Evolutionary conservation across 78 protist genomes (phyloP).

Genomic region (Capsaspora owczarzaki): DNA sequence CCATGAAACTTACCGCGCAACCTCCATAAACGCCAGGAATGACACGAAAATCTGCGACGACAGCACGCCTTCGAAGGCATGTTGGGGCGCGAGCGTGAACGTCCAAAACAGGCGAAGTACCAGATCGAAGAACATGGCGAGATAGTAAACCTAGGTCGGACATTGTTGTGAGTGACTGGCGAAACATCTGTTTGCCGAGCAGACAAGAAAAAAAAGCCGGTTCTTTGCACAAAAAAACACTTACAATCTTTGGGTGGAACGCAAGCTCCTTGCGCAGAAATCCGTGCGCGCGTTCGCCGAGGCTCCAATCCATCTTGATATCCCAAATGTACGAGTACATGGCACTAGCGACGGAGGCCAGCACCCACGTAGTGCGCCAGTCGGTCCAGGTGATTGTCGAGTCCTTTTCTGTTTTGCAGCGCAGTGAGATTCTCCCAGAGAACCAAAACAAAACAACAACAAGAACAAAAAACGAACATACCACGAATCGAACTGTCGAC

Average conservation of each 20-base stretch:
- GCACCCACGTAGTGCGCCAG: slow-evolving; percentile 1
- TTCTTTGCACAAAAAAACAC: not conserved
- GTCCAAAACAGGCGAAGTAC: slow-evolving; percentile 13
- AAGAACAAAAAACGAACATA: not conserved
- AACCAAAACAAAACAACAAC: not conserved
- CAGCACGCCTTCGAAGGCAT: not conserved
- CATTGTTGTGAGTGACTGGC: not conserved
- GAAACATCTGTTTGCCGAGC: not conserved
- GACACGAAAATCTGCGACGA: not conserved
- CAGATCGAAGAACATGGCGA: slow-evolving; percentile 1
- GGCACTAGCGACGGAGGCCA: not conserved
- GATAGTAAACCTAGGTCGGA: not conserved
- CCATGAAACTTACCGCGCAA: not conserved
- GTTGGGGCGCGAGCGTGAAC: not conserved
- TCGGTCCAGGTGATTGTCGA: not conserved
- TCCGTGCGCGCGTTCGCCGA: not conserved
- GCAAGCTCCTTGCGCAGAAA: not conserved
- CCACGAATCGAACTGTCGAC: not conserved
- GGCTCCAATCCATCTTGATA: slow-evolving; percentile 18
- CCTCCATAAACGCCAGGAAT: not conserved
- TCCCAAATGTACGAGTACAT: slow-evolving; percentile 4
- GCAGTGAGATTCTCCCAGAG: not conserved
- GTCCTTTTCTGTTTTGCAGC: not conserved
- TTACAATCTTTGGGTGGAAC: not conserved
- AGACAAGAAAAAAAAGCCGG: not conserved